These are phyloP conservation scores for Sporothrix inflata DNA, from an alignment of 2,329 filamentous ascomycete genomes.

Conservation along the genomic window DNA sequence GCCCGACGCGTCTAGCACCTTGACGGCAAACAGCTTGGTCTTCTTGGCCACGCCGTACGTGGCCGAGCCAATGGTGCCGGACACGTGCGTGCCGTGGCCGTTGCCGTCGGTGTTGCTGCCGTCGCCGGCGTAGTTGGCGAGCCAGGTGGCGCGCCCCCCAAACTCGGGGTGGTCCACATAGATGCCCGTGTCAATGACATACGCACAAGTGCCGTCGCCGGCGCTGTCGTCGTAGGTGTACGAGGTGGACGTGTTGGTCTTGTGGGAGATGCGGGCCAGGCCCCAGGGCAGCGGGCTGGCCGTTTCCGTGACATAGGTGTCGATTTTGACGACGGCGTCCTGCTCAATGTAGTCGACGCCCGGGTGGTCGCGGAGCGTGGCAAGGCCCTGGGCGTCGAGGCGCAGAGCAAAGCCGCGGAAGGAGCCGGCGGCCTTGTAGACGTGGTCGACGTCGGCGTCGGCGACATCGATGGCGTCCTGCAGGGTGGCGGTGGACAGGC, in stretches of 20 bases:
- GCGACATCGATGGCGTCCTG: conserved; percentile 35
- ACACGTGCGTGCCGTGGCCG: conserved; percentile 54
- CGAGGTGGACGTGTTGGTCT: conserved; percentile 33
- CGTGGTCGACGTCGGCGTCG: conserved; percentile 34
- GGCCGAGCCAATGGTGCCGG: conserved; percentile 49
- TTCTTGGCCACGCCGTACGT: conserved; percentile 55
- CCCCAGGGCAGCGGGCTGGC: conserved; percentile 37
- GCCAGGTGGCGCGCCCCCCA: conserved; percentile 47
- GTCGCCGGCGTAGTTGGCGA: conserved; percentile 46
- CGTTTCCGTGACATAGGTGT: conserved; percentile 37
- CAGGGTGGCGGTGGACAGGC: conserved; percentile 38
- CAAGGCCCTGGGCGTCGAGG: conserved; percentile 35
- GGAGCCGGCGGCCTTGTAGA: conserved; percentile 36
- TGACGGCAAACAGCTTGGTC: conserved; percentile 39
- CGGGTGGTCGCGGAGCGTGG: conserved; percentile 34
- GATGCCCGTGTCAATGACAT: conserved; percentile 55
- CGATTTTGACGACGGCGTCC: conserved; percentile 39
- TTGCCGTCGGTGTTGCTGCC: conserved; percentile 46
- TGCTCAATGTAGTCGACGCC: conserved; percentile 42
- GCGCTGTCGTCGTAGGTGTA: conserved; percentile 40
- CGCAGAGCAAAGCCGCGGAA: conserved; percentile 40
- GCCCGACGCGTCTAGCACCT: conserved; percentile 45
- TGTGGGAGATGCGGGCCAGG: conserved; percentile 38
- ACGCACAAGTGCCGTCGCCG: conserved; percentile 41
- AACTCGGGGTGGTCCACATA: conserved; percentile 48